Conservation (phyloP, 208 protist genomes). For the Leishmania guyanensis region DNA sequence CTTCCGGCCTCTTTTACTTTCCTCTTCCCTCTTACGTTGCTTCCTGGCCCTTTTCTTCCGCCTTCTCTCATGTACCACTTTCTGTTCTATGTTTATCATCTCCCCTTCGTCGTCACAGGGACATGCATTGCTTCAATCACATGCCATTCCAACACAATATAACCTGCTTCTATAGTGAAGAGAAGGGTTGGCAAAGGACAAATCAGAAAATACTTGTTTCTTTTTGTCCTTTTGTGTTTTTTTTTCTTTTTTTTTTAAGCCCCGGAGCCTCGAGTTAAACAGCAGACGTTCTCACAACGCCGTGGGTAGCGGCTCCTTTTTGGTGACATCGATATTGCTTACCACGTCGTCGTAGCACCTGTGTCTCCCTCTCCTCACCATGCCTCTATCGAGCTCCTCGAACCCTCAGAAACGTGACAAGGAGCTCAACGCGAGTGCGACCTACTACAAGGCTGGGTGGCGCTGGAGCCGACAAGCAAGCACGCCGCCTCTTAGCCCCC, state of each 20-base stretch:
- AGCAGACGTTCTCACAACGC: neutral
- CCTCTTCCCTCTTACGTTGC: neutral
- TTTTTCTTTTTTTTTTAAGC: neutral
- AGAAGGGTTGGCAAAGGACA: neutral
- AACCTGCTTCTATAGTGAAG: neutral
- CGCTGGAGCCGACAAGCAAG: constrained; percentile 1
- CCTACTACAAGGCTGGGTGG: constrained; percentile 1
- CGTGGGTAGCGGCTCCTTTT: neutral
- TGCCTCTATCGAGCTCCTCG: constrained; percentile 9
- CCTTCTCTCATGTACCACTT: too few species aligned
- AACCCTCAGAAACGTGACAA: neutral
- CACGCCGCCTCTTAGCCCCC: neutral
- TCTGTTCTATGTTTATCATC: too few species aligned
- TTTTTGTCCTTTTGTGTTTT: neutral
- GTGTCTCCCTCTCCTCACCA: neutral
- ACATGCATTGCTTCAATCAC: neutral
- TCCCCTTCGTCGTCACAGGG: neutral
- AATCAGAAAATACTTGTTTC: neutral
- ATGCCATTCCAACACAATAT: neutral
- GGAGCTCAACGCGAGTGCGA: neutral
- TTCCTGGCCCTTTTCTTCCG: neutral
- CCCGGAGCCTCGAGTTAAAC: neutral
- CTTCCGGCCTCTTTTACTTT: neutral
- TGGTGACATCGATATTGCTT: too few species aligned
- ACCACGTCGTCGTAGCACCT: neutral